phyloP scores from a whole-genome alignment of 495 filamentous ascomycete species.

The Podospora bellae-mahoneyi region DNA sequence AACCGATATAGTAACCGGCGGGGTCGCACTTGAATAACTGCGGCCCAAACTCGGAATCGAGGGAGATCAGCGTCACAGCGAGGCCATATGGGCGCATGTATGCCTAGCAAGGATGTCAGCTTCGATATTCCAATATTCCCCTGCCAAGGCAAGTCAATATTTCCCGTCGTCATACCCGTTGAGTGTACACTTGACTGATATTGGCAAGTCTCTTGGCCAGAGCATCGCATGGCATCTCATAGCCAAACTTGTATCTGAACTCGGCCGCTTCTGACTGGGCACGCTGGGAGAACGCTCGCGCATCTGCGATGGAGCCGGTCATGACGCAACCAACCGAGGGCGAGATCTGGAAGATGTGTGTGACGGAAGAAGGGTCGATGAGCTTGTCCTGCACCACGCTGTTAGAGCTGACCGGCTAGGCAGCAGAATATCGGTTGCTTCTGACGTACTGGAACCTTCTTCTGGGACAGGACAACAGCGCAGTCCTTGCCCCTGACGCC shows the following conservation, averaged over 20 bases:
- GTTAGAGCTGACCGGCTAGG: slow-evolving; percentile 29
- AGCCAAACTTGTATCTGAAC: slow-evolving; percentile 97
- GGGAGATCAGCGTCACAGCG: slow-evolving; percentile 86
- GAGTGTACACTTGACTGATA: slow-evolving; percentile 98
- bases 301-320: slow-evolving; percentile 98
- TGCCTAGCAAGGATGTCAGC: slow-evolving; percentile 56
- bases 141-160: background rate
- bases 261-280: slow-evolving; percentile 94
- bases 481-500: slow-evolving; percentile 94
- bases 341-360: slow-evolving; percentile 94
- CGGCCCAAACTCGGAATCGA: slow-evolving; percentile 90
- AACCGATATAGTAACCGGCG: slow-evolving; percentile 94
- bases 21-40: slow-evolving; percentile 98
- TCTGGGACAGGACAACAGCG: slow-evolving; percentile 95
- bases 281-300: slow-evolving; percentile 83
- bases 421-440: slow-evolving; percentile 12
- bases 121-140: background rate
- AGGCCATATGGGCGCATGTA: slow-evolving; percentile 98
- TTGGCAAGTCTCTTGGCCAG: slow-evolving; percentile 95
- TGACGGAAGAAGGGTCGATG: slow-evolving; percentile 94
- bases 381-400: slow-evolving; percentile 77
- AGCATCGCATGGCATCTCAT: slow-evolving; percentile 98
- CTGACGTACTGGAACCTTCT: slow-evolving; percentile 91
- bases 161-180: slow-evolving; percentile 61
- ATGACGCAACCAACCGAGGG: slow-evolving; percentile 96